phyloP scores from a whole-genome alignment of 371 early-diverging fungal species.

The Ordospora colligata region DNA sequence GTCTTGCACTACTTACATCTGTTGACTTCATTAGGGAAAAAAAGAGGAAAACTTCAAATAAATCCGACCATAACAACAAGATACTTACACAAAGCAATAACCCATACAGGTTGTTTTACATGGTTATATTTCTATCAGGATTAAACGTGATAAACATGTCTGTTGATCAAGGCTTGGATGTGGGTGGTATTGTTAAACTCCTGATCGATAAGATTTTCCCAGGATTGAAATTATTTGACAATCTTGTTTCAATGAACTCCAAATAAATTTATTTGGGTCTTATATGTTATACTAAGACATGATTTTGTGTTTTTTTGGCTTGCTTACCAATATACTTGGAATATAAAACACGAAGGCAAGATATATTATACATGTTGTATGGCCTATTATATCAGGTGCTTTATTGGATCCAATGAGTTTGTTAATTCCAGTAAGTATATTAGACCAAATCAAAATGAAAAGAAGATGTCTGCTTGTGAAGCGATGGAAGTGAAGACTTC shows the following conservation, averaged over 20 bases:
- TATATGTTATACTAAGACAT: too few relatives aligned
- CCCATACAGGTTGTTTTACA: too few relatives aligned
- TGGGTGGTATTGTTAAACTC: neutral
- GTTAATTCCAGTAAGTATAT: neutral
- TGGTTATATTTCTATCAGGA: too few relatives aligned
- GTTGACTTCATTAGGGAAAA: neutral
- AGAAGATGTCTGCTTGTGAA: conserved; percentile 4
- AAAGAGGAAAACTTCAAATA: neutral
- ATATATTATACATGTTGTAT: neutral
- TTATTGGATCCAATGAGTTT: neutral
- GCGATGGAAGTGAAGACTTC: neutral
- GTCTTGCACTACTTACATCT: neutral
- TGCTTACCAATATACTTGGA: neutral
- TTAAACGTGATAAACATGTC: neutral
- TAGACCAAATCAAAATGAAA: neutral
- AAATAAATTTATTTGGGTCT: too few relatives aligned
- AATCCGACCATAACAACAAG: neutral
- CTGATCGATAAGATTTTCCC: neutral
- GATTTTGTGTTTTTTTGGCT: neutral
- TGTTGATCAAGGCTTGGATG: neutral
- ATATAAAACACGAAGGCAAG: neutral
- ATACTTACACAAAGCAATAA: neutral
- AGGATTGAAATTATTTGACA: neutral
- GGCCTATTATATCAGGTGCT: neutral
- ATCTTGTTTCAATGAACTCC: neutral